phyloP scores from a whole-genome alignment of 257 asterid species.

The Mentha longifolia region DNA sequence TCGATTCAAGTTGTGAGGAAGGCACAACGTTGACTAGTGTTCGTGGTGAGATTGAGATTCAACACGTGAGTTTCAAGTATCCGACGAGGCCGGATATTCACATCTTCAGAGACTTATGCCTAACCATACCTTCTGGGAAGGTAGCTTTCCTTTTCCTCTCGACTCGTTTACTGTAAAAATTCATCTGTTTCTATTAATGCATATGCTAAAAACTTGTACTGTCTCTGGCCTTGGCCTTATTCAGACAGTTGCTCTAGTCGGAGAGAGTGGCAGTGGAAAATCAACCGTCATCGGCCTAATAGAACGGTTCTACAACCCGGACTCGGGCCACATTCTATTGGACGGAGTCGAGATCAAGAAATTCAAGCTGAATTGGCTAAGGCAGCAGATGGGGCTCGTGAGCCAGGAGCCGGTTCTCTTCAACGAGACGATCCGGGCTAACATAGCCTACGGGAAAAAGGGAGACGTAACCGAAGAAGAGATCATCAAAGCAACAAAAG shows the following conservation, averaged over 20 bases:
- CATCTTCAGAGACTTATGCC: constrained; percentile 66
- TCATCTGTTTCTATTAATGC: background rate
- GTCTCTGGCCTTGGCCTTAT: background rate
- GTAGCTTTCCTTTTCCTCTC: constrained; percentile 33
- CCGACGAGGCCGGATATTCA: constrained; percentile 70
- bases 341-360: constrained; percentile 54
- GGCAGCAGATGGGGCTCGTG: constrained; percentile 82
- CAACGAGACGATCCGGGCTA: constrained; percentile 73
- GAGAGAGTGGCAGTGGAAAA: constrained; percentile 85
- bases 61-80: constrained; percentile 66
- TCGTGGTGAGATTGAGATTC: constrained; percentile 65
- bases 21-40: constrained; percentile 53
- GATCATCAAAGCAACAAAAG: constrained; percentile 61
- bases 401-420: constrained; percentile 88
- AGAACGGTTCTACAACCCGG: constrained; percentile 75
- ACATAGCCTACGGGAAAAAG: constrained; percentile 68
- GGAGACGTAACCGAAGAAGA: constrained; percentile 67
- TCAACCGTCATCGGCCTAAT: constrained; percentile 71
- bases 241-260: constrained; percentile 84
- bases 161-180: background rate
- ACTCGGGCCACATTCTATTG: constrained; percentile 50
- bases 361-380: constrained; percentile 66
- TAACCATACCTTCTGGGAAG: constrained; percentile 76
- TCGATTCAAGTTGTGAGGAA: constrained; percentile 64
- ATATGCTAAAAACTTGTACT: background rate